Base-by-base conservation (phyloP, 768 basidiomycete genomes). In the Macrocybe gigantea region DNA sequence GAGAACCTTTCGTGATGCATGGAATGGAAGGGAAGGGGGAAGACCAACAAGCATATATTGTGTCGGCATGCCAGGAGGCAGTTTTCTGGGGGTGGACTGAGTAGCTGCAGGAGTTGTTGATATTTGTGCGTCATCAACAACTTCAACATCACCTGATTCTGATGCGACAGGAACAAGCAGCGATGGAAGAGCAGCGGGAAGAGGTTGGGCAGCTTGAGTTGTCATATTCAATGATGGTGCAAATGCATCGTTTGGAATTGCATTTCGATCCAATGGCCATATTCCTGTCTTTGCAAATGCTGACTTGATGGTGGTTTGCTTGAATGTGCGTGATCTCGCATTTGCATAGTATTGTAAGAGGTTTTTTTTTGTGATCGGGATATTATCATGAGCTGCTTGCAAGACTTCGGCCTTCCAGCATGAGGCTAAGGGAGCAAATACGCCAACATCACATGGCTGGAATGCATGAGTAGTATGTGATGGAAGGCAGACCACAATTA, bases 401-500 rank as follows among this genome's bases (percentile, higher is more conserved):
- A n/a, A 63, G 9, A 68, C 61, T 41, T 56, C 38, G n/a, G 53
- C 33, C 42, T 64, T 63, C 68, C 68, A 69, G 14, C 48, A 31
- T 0, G 42, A 33, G 36, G 60, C 57, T 6, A 73, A 59, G 7
- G 68, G 68, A 2, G 67, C 62, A 52, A 72, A 72, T 10, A 68
- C 61, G 14, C 63, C 59, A 34, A 70, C 65, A 56, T 72, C 60
- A 38, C 59, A 63, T 5, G 67, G 65, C 48, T 72, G 66, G 2
- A 64, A 51, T 12, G 42, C 50, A 52, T 71, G 70, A 10, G 66
- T 71, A 2, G 64, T 68, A 44, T 71, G n/a, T n/a, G n/a, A n/a
- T n/a, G n/a, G n/a, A n/a, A n/a, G n/a, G n/a, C n/a, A n/a, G n/a
- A n/a, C n/a, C 36, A 71, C 49, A 38, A 66, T 56, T 38, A 71